Percentiles rank a stretch among this genome's conserved stretches.
phyloP scores from a whole-genome alignment of 1,139 yeast genomes.

The Lodderomyces elongisporus region DNA sequence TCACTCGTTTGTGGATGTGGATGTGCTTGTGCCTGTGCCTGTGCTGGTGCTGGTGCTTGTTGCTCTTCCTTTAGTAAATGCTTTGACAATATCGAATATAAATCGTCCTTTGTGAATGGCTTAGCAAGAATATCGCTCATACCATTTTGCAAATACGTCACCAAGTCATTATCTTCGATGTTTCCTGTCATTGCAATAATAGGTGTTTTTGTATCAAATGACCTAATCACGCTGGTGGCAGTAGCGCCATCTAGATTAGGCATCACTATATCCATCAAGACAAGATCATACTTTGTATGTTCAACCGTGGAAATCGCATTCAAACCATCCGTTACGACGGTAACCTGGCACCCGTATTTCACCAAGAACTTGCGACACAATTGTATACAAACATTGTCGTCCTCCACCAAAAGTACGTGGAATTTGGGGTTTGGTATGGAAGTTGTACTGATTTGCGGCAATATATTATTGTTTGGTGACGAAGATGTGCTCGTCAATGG shows the following conservation, averaged over 20 bases:
- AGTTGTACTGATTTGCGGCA: slow-evolving; percentile 19
- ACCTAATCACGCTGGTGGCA: slow-evolving; percentile 80
- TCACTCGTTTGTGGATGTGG: no score
- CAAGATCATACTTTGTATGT: slow-evolving; percentile 70
- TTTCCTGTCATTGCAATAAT: slow-evolving; percentile 94
- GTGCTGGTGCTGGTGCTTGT: no score
- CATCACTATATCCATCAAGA: slow-evolving; percentile 91
- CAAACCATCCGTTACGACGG: slow-evolving; percentile 87
- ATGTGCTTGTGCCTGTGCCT: no score
- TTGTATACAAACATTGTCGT: slow-evolving; percentile 78
- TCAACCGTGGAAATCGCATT: slow-evolving; percentile 82
- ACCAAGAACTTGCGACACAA: slow-evolving; percentile 72
- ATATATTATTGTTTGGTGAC: slow-evolving; percentile 1
- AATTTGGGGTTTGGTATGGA: slow-evolving; percentile 42
- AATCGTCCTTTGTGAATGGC: slow-evolving; percentile 84
- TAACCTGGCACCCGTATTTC: slow-evolving; percentile 88
- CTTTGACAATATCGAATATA: slow-evolving; percentile 68
- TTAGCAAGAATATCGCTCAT: slow-evolving; percentile 90
- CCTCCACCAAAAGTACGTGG: slow-evolving; percentile 79
- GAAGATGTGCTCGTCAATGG: slow-evolving; percentile 3
- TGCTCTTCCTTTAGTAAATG: slow-evolving; percentile 40
- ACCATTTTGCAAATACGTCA: slow-evolving; percentile 79
- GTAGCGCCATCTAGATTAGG: slow-evolving; percentile 94
- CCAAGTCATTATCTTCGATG: slow-evolving; percentile 73
- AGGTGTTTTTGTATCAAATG: slow-evolving; percentile 79